A percentile compares a stretch with the other conserved stretches of the same genome.
Evolutionary conservation across 768 basidiomycete species (phyloP).

Genomic region (Coprinopsis strossmayeri): DNA sequence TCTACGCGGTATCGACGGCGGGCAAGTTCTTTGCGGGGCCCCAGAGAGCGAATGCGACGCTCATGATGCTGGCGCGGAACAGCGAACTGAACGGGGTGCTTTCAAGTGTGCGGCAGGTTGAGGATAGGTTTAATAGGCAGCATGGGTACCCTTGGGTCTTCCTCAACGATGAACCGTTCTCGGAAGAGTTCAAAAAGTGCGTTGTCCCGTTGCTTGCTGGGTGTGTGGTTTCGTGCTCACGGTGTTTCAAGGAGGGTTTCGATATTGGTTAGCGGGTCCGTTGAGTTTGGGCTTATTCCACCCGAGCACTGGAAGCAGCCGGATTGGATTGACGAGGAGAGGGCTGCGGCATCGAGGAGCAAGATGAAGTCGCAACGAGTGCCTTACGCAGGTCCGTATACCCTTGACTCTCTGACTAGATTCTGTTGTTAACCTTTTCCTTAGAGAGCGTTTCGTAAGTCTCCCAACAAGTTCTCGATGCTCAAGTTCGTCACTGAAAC

Average conservation of each 20-base stretch:
- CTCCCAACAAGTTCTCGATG: neutral
- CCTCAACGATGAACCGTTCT: constrained; percentile 76
- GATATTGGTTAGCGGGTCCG: constrained; percentile 50
- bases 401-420: too few species aligned
- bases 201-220: constrained; percentile 9
- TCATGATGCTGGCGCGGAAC: constrained; percentile 64
- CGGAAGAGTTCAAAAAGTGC: constrained; percentile 64
- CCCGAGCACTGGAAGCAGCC: constrained; percentile 75
- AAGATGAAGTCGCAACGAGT: constrained; percentile 59
- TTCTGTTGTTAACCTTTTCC: neutral
- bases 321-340: constrained; percentile 69
- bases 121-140: constrained; percentile 78
- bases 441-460: constrained; percentile 64
- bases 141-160: constrained; percentile 79
- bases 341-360: constrained; percentile 52
- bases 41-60: constrained; percentile 58
- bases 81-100: constrained; percentile 43
- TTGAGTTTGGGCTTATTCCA: constrained; percentile 67
- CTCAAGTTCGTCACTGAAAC: neutral
- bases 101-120: constrained; percentile 58
- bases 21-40: neutral
- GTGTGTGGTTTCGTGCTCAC: neutral
- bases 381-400: constrained; percentile 48
- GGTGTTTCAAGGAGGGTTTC: constrained; percentile 35
- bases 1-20: neutral